phyloP scores from a whole-genome alignment of 768 basidiomycete species.

The Clathrus columnatus region DNA sequence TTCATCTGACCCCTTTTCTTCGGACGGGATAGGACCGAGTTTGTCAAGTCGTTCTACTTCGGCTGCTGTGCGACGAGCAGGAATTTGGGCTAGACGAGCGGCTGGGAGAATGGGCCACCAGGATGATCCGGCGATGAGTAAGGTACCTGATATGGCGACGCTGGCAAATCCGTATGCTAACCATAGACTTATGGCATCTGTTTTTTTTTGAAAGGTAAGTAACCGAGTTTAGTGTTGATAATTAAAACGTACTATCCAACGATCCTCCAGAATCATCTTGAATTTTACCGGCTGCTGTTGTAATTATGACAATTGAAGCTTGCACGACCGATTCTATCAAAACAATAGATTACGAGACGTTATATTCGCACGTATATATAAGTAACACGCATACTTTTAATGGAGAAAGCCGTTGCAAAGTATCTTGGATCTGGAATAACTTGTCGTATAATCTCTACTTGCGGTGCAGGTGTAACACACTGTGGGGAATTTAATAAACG shows the following conservation, averaged over 20 bases:
- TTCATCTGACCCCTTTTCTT: constrained; percentile 14
- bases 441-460: constrained; percentile 31
- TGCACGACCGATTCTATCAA: constrained; percentile 32
- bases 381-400: constrained; percentile 26
- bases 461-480: constrained; percentile 28
- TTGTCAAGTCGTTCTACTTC: constrained; percentile 26
- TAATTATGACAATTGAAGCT: constrained; percentile 35
- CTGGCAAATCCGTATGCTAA: constrained; percentile 31
- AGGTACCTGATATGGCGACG: constrained; percentile 26
- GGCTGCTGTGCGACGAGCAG: constrained; percentile 21
- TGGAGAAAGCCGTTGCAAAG: constrained; percentile 34
- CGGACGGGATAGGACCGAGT: background rate
- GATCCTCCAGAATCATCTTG: constrained; percentile 25
- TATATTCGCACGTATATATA: too few species aligned
- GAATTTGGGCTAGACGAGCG: constrained; percentile 30
- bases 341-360: background rate
- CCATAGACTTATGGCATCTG: constrained; percentile 28
- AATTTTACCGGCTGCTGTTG: constrained; percentile 32
- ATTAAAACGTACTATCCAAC: constrained; percentile 1
- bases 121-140: constrained; percentile 20
- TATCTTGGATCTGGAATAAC: constrained; percentile 34
- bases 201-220: background rate
- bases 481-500: constrained; percentile 6
- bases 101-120: constrained; percentile 24
- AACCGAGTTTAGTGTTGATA: background rate